A percentile compares a stretch with the other conserved stretches of the same genome.
These are phyloP conservation scores for Jaapia argillacea DNA, from an alignment of 768 basidiomycete species.

Conservation along the genomic window DNA sequence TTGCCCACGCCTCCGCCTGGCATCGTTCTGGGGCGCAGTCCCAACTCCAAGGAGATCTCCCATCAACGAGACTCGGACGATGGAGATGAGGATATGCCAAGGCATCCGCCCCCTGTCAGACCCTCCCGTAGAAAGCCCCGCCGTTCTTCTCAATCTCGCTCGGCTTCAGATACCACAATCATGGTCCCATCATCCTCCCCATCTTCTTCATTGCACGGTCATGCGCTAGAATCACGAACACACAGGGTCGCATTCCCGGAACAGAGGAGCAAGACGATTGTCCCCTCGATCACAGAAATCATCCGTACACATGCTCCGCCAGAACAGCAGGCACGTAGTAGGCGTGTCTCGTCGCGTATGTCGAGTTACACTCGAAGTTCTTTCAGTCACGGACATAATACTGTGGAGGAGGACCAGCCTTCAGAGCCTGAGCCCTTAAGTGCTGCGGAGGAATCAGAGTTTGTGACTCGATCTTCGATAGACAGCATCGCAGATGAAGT, in stretches of 20 bases:
- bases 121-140: constrained; percentile 9
- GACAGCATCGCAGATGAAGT: constrained; percentile 86
- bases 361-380: constrained; percentile 37
- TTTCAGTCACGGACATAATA: constrained; percentile 27
- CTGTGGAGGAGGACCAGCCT: constrained; percentile 40
- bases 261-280: constrained; percentile 32
- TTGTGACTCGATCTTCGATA: constrained; percentile 73
- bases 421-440: constrained; percentile 36
- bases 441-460: constrained; percentile 49
- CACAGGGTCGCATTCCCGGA: constrained; percentile 1
- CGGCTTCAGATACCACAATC: constrained; percentile 20
- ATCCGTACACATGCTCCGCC: constrained; percentile 72
- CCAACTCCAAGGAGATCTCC: constrained; percentile 12
- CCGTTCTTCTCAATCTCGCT: constrained; percentile 16
- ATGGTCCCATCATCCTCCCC: constrained; percentile 14
- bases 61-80: constrained; percentile 42
- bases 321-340: constrained; percentile 38
- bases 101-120: constrained; percentile 4
- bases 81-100: constrained; percentile 33
- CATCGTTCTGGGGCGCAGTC: constrained; percentile 42
- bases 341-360: constrained; percentile 33
- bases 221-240: constrained; percentile 3
- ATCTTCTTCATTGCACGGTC: constrained; percentile 6
- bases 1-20: constrained; percentile 80
- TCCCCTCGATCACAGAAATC: constrained; percentile 83